Percentiles rank a stretch among this genome's conserved stretches.
Conservation (phyloP, 2,329 filamentous ascomycete genomes). For the Exophiala lecanii-corni region DNA sequence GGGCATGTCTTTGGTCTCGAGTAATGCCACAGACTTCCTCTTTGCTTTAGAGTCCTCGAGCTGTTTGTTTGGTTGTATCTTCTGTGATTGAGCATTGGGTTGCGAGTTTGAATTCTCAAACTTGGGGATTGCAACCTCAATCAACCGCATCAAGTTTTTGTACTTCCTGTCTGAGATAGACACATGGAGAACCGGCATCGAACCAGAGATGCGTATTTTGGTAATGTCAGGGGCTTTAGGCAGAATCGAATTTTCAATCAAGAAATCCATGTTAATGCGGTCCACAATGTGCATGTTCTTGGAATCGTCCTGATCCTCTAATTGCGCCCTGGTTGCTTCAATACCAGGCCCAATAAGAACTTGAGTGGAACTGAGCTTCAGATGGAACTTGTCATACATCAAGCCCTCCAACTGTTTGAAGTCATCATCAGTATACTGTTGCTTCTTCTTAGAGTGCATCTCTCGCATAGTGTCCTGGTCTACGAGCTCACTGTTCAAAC, state of each 20-base stretch:
- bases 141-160: conserved; percentile 91
- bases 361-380: conserved; percentile 92
- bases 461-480: conserved; percentile 86
- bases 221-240: conserved; percentile 91
- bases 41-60: conserved; percentile 27
- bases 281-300: conserved; percentile 86
- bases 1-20: conserved; percentile 66
- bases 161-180: conserved; percentile 93
- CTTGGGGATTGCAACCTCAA: conserved; percentile 90
- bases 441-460: conserved; percentile 83
- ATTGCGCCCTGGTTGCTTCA: conserved; percentile 78
- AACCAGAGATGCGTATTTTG: conserved; percentile 84
- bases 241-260: conserved; percentile 94
- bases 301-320: conserved; percentile 62
- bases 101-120: conserved; percentile 52
- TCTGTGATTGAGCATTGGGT: conserved; percentile 32
- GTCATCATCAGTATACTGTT: conserved; percentile 83
- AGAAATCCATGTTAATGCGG: conserved; percentile 94
- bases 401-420: conserved; percentile 80
- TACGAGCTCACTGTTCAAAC: conserved; percentile 87
- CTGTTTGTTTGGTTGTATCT: conserved; percentile 31
- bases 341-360: conserved; percentile 92
- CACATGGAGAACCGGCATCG: conserved; percentile 85
- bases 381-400: conserved; percentile 95
- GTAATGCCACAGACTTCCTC: conserved; percentile 32